Conservation (phyloP, 2,329 filamentous ascomycete genomes). For the Daldinia eschscholtzii region DNA sequence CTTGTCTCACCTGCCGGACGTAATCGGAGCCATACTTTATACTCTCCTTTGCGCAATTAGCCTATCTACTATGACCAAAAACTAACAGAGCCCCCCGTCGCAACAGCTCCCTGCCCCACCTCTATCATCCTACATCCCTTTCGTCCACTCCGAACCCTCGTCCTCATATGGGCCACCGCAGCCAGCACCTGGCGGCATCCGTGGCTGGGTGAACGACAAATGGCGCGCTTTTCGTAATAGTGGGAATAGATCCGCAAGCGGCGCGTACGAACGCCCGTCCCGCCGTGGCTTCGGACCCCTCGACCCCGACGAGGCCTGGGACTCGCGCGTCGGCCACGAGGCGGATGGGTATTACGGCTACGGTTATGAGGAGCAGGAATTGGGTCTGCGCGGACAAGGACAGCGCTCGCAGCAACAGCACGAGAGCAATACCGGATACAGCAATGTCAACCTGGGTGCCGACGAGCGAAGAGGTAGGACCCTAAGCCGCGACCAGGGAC, state of each 20-base stretch:
- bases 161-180: conserved; percentile 65
- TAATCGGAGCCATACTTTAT: conserved; percentile 18
- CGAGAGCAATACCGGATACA: conserved; percentile 68
- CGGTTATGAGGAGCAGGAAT: conserved; percentile 80
- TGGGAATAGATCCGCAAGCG: conserved; percentile 73
- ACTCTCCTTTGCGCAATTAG: neutral
- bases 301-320: conserved; percentile 90
- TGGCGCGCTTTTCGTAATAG: conserved; percentile 70
- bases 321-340: conserved; percentile 81
- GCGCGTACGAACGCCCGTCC: conserved; percentile 74
- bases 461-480: conserved; percentile 58
- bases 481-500: conserved; percentile 59
- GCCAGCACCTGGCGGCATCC: conserved; percentile 71
- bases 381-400: conserved; percentile 62
- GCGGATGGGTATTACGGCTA: conserved; percentile 70
- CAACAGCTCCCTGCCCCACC: conserved; percentile 76
- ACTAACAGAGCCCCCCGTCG: conserved; percentile 14
- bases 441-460: conserved; percentile 59
- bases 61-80: conserved; percentile 15
- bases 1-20: conserved; percentile 33
- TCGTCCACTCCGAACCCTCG: conserved; percentile 63
- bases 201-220: conserved; percentile 80
- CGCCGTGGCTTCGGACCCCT: conserved; percentile 71
- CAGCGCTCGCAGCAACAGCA: conserved; percentile 67
- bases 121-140: conserved; percentile 77